A percentile compares a stretch with the other conserved stretches of the same genome.
Evolutionary conservation across 2,329 filamentous ascomycete genomes (phyloP).

Genomic region (Penicillium polonicum): DNA sequence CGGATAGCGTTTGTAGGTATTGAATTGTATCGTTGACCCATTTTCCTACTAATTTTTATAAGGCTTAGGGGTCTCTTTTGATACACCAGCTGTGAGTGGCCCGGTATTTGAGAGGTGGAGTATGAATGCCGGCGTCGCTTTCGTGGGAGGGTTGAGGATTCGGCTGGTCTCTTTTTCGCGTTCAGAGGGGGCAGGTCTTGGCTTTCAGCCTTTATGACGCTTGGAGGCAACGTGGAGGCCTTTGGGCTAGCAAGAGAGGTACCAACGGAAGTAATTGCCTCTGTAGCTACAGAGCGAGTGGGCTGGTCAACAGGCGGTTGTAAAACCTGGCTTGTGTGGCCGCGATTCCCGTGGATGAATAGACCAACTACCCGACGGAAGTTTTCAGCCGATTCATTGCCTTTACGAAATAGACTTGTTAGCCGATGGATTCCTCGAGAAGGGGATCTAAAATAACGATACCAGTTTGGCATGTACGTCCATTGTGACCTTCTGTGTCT

Average conservation of each 20-base stretch:
- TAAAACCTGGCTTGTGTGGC: background rate
- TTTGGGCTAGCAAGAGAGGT: background rate
- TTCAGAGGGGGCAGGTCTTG: background rate
- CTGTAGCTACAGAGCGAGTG: background rate
- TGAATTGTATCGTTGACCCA: background rate
- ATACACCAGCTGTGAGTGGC: background rate
- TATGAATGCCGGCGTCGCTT: background rate
- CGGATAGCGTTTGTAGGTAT: constrained; percentile 1
- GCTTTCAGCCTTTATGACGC: background rate
- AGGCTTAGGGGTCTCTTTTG: background rate
- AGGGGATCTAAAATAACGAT: background rate
- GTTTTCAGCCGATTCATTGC: background rate
- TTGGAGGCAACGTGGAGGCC: background rate
- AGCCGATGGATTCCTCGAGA: background rate
- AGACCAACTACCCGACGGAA: background rate
- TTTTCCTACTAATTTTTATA: background rate
- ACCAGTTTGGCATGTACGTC: background rate
- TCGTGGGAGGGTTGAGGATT: background rate
- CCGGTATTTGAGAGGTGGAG: background rate
- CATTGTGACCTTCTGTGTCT: background rate
- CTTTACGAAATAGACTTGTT: background rate
- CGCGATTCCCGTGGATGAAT: background rate
- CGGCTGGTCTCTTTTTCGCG: background rate
- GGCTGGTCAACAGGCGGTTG: background rate
- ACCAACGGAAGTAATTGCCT: background rate